Evolutionary conservation across 2,329 filamentous ascomycete genomes (phyloP).

Genomic region (Curvularia verruculosa): DNA sequence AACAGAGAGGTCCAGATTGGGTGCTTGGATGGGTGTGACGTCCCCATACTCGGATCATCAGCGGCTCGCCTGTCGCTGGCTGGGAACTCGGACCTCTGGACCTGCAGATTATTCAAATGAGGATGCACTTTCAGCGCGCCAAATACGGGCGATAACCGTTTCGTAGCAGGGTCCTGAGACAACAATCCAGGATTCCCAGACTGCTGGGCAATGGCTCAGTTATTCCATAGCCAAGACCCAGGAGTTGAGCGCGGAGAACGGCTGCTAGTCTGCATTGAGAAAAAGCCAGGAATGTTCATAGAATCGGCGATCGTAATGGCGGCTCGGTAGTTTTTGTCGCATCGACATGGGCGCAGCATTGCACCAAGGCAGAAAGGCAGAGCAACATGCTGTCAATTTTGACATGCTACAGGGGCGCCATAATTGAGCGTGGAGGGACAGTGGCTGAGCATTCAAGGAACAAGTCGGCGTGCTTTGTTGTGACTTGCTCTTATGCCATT

Average conservation of each 20-base stretch:
- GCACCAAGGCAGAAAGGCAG: neutral
- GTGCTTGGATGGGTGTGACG: slow-evolving; percentile 2
- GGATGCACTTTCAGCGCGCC: neutral
- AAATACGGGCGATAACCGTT: slow-evolving; percentile 3
- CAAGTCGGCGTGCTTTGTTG: neutral
- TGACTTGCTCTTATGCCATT: neutral
- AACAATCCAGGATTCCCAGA: neutral
- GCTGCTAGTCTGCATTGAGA: slow-evolving; percentile 3
- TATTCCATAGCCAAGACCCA: neutral
- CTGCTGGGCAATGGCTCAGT: neutral
- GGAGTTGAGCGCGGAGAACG: neutral
- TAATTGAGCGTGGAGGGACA: neutral
- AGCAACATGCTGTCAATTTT: neutral
- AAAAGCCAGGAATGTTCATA: neutral
- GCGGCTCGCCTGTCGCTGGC: neutral
- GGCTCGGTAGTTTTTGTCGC: slow-evolving; percentile 1
- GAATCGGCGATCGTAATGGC: slow-evolving; percentile 2
- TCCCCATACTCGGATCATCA: slow-evolving; percentile 2
- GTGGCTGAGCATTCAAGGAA: neutral
- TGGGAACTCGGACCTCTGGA: neutral
- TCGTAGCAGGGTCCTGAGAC: slow-evolving; percentile 9
- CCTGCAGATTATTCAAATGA: neutral
- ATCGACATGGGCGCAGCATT: neutral
- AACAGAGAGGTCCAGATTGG: slow-evolving; percentile 2
- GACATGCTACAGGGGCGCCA: neutral